phyloP scores from a whole-genome alignment of 441 rosid genomes.

The Erodium trifolium region DNA sequence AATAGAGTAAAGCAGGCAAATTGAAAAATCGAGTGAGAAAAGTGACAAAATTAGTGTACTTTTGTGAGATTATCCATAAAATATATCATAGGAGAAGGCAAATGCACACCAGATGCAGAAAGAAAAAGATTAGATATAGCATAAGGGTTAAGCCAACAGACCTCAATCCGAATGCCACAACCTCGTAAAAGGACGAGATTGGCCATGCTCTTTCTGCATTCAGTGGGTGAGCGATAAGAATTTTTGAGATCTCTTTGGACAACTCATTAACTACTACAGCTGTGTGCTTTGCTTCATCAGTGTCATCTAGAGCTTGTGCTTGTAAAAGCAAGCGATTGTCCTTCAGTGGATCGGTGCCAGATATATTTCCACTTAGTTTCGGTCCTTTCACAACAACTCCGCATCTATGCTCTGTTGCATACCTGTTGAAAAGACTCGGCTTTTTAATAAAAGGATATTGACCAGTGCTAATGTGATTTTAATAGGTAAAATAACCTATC shows the following conservation, averaged over 20 bases:
- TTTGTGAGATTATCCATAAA: too few relatives aligned
- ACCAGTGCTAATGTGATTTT: background rate
- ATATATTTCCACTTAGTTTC: slow-evolving; percentile 78
- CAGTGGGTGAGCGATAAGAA: slow-evolving; percentile 63
- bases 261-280: slow-evolving; percentile 75
- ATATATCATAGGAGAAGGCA: too few relatives aligned
- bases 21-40: too few relatives aligned
- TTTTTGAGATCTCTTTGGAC: slow-evolving; percentile 66
- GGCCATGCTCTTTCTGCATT: slow-evolving; percentile 71
- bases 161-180: slow-evolving; percentile 94
- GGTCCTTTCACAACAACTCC: slow-evolving; percentile 96
- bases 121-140: background rate
- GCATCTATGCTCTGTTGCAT: slow-evolving; percentile 93
- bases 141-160: slow-evolving; percentile 20
- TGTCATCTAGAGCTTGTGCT: slow-evolving; percentile 68
- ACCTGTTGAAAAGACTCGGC: slow-evolving; percentile 32
- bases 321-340: slow-evolving; percentile 74
- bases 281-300: slow-evolving; percentile 77
- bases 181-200: slow-evolving; percentile 86
- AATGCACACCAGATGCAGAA: background rate
- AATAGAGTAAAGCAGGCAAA: too few relatives aligned
- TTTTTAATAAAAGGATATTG: background rate
- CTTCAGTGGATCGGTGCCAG: slow-evolving; percentile 94
- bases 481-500: background rate
- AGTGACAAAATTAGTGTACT: too few relatives aligned